phyloP scores from a whole-genome alignment of 441 rosid genomes.

The Populus tomentosa region DNA sequence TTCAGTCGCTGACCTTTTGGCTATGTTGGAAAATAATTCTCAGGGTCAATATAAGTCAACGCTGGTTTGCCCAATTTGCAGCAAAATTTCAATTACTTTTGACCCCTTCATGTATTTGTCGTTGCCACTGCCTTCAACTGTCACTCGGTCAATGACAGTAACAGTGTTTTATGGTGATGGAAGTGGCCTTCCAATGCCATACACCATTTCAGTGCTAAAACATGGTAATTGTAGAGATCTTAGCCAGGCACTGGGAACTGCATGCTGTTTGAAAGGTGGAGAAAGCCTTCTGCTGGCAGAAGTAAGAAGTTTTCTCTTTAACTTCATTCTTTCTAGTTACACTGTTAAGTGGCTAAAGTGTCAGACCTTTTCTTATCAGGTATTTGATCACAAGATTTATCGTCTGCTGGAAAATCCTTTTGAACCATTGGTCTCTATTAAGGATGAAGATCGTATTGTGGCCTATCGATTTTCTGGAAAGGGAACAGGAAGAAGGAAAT shows the following conservation, averaged over 20 bases:
- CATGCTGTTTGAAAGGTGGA: slow-evolving; percentile 49
- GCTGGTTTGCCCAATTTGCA: slow-evolving; percentile 67
- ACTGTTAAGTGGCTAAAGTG: slow-evolving; percentile 21
- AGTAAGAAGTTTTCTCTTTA: slow-evolving; percentile 28
- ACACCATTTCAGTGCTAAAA: slow-evolving; percentile 54
- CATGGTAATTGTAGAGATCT: slow-evolving; percentile 62
- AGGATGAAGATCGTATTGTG: slow-evolving; percentile 64
- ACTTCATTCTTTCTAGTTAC: neutral
- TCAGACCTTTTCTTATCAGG: slow-evolving; percentile 28
- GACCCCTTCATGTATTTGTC: slow-evolving; percentile 83
- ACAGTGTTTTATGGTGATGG: slow-evolving; percentile 61
- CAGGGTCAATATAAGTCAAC: slow-evolving; percentile 78
- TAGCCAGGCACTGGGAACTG: slow-evolving; percentile 36
- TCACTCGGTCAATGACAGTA: slow-evolving; percentile 59
- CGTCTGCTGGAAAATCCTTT: slow-evolving; percentile 54
- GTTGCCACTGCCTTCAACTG: slow-evolving; percentile 66
- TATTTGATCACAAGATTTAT: slow-evolving; percentile 47
- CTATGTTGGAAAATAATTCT: slow-evolving; percentile 19
- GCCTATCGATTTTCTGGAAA: slow-evolving; percentile 58
- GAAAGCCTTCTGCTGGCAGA: slow-evolving; percentile 69
- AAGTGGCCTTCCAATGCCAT: slow-evolving; percentile 42
- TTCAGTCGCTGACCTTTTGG: slow-evolving; percentile 7
- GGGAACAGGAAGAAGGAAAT: slow-evolving; percentile 52
- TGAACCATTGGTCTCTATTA: slow-evolving; percentile 49
- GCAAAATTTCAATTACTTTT: slow-evolving; percentile 63